A percentile compares a stretch with the other conserved stretches of the same genome.
These are phyloP conservation scores for Sarocladium kiliense DNA, from an alignment of 2,329 filamentous ascomycete genomes.

Conservation along the genomic window DNA sequence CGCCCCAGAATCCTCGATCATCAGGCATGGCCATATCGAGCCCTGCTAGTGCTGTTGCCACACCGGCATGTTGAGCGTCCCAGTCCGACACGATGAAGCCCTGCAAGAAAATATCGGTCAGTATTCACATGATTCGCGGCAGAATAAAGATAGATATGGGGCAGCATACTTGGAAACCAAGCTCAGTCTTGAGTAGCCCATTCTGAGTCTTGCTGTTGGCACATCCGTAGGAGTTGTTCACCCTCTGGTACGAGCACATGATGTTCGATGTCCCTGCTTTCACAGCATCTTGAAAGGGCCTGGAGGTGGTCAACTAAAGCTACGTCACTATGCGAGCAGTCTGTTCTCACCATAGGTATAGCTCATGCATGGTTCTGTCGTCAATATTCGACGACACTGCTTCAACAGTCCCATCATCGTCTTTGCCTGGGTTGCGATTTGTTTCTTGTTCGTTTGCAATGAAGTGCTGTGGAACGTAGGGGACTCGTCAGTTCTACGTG, in stretches of 20 bases:
- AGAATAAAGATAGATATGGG: too few species aligned
- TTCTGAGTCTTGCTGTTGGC: conserved; percentile 40
- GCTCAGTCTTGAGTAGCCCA: conserved; percentile 27
- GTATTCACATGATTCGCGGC: too few species aligned
- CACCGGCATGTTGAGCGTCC: conserved; percentile 25
- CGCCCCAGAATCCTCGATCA: conserved; percentile 34
- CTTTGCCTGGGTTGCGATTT: conserved; percentile 20
- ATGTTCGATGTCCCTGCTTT: conserved; percentile 26
- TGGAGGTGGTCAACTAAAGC: conserved; percentile 50
- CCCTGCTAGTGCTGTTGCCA: conserved; percentile 19
- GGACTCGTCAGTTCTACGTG: conserved; percentile 52
- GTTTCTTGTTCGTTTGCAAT: conserved; percentile 32
- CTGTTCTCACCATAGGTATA: conserved; percentile 25
- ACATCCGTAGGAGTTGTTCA: conserved; percentile 35
- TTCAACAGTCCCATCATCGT: conserved; percentile 25
- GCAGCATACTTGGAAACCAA: conserved; percentile 34
- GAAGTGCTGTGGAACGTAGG: conserved; percentile 28
- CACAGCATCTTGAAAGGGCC: conserved; percentile 27
- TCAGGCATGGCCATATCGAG: conserved; percentile 27
- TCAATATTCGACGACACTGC: conserved; percentile 42
- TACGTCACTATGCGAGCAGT: conserved; percentile 21
- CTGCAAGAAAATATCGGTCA: neutral
- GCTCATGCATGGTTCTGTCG: conserved; percentile 47
- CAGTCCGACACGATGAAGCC: conserved; percentile 39
- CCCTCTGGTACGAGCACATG: conserved; percentile 51